These are phyloP conservation scores for Stephania cephalantha DNA, from an alignment of 164 flowering plant genomes.

Conservation along the genomic window DNA sequence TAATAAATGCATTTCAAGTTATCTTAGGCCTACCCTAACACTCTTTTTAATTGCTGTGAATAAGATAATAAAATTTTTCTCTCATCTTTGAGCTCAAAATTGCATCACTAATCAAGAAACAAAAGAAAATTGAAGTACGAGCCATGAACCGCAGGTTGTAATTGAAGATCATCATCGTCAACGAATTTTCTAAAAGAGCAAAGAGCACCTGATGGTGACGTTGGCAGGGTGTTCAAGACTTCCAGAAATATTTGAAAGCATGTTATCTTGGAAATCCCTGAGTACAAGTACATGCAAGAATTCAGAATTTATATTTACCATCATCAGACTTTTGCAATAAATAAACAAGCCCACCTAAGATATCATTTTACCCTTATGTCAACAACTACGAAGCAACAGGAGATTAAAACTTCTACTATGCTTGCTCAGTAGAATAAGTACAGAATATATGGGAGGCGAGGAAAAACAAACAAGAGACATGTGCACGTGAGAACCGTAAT, in stretches of 20 bases:
- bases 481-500: neutral
- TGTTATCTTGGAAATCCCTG: constrained; percentile 76
- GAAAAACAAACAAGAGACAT: neutral
- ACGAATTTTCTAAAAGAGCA: neutral
- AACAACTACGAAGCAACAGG: constrained; percentile 2
- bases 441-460: neutral
- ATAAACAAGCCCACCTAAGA: neutral
- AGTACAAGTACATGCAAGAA: constrained; percentile 12
- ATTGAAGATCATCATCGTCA: neutral
- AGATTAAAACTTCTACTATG: neutral
- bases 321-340: neutral
- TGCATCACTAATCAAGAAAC: no score
- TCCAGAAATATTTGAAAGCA: constrained; percentile 42
- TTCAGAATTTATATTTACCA: neutral
- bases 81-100: no score
- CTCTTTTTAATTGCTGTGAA: no score
- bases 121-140: neutral
- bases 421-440: neutral
- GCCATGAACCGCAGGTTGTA: neutral
- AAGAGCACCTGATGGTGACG: constrained; percentile 53
- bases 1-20: no score
- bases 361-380: neutral
- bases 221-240: constrained; percentile 51
- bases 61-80: no score
- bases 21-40: no score